Percentiles rank a stretch among this genome's conserved stretches.
phyloP scores from a whole-genome alignment of 1,139 yeast genomes.

The Blastobotrys aristatus region DNA sequence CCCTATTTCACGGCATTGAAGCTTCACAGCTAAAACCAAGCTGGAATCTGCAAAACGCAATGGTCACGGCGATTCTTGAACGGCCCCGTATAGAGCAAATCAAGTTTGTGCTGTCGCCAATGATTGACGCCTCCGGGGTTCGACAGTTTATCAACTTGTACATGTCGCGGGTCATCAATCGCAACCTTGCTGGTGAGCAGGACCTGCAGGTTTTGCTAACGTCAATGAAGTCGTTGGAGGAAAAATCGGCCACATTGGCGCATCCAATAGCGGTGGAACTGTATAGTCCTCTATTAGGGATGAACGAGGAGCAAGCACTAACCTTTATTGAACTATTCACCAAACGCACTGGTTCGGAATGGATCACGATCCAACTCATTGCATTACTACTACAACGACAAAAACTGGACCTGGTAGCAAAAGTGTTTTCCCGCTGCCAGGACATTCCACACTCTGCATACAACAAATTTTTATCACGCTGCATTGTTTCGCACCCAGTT shows the following conservation, averaged over 20 bases:
- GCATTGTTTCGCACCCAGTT: slow-evolving; percentile 19
- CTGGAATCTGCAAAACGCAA: slow-evolving; percentile 3
- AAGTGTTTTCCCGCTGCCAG: background rate
- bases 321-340: slow-evolving; percentile 2
- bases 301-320: slow-evolving; percentile 12
- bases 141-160: slow-evolving; percentile 14
- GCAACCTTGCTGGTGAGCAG: background rate
- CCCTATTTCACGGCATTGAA: slow-evolving; percentile 21
- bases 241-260: background rate
- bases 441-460: slow-evolving; percentile 6
- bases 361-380: background rate
- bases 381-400: slow-evolving; percentile 4
- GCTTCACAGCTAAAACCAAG: slow-evolving; percentile 4
- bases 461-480: slow-evolving; percentile 15
- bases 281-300: background rate
- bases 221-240: background rate
- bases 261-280: background rate
- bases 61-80: slow-evolving; percentile 11
- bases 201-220: background rate
- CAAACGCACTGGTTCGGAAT: background rate
- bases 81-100: slow-evolving; percentile 26
- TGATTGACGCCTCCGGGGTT: slow-evolving; percentile 12
- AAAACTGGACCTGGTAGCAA: background rate
- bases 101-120: slow-evolving; percentile 24
- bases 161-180: slow-evolving; percentile 13